Conservation (phyloP, 495 filamentous ascomycete species). For the Cercophora scortea region DNA sequence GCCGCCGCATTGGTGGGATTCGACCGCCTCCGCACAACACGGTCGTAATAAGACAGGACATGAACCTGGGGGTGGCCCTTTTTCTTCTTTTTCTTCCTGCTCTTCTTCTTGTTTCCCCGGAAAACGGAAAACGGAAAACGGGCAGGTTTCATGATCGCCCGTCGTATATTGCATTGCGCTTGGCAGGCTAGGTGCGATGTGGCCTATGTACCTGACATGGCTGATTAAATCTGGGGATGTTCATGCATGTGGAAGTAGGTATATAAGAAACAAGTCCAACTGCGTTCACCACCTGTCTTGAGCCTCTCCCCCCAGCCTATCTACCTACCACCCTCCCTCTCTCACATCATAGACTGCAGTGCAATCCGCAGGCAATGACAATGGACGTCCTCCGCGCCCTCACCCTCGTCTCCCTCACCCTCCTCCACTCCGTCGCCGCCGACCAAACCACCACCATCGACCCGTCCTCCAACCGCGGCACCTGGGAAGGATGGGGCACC, state of each 20-base stretch:
- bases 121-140: too few relatives aligned
- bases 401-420: background rate
- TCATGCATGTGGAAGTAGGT: too few relatives aligned
- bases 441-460: slow-evolving; percentile 25
- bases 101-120: too few relatives aligned
- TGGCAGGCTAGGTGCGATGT: too few relatives aligned
- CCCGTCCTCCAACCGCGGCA: slow-evolving; percentile 24
- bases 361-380: background rate
- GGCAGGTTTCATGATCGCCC: too few relatives aligned
- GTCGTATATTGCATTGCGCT: too few relatives aligned
- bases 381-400: background rate
- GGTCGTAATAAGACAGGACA: background rate
- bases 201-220: too few relatives aligned
- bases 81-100: too few relatives aligned
- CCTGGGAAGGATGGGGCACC: slow-evolving; percentile 34
- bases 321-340: background rate
- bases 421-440: background rate
- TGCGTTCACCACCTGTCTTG: background rate
- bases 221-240: too few relatives aligned
- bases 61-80: background rate
- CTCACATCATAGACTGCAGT: background rate
- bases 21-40: background rate
- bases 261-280: too few relatives aligned
- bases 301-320: background rate
- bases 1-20: background rate